Percentiles rank a stretch among this genome's conserved stretches.
These are phyloP conservation scores for Oleoguttula mirabilis DNA, from an alignment of 495 filamentous ascomycete species.

Conservation along the genomic window DNA sequence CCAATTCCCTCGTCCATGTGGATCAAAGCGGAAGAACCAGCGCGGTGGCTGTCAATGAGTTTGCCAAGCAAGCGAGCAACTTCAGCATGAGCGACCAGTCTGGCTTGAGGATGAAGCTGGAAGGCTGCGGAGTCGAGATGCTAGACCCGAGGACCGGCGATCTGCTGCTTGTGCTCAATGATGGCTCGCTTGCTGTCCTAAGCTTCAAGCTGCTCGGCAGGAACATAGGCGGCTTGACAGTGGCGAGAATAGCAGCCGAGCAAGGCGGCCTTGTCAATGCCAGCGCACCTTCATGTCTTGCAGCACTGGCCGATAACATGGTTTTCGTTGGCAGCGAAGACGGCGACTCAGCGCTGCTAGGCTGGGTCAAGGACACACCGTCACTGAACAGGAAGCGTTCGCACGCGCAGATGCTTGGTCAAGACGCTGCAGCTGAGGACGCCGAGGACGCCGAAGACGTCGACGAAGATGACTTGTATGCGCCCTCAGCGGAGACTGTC, in stretches of 20 bases:
- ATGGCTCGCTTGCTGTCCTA: conserved; percentile 62
- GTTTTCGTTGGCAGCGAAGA: conserved; percentile 80
- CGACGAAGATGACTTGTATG: conserved; percentile 57
- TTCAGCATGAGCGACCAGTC: conserved; percentile 80
- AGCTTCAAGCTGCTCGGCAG: conserved; percentile 84
- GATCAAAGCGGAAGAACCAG: conserved; percentile 91
- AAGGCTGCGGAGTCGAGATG: conserved; percentile 67
- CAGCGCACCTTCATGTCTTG: conserved; percentile 54
- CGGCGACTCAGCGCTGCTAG: conserved; percentile 68
- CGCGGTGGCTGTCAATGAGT: conserved; percentile 87
- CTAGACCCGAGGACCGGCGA: conserved; percentile 65
- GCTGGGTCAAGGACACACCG: conserved; percentile 54
- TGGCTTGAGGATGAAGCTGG: conserved; percentile 63
- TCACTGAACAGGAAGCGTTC: conserved; percentile 35
- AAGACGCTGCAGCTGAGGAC: conserved; percentile 39
- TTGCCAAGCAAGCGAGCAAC: conserved; percentile 63
- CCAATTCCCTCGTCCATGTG: conserved; percentile 86
- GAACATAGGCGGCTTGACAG: conserved; percentile 70
- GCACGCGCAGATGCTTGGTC: conserved; percentile 30
- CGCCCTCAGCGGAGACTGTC: conserved; percentile 33
- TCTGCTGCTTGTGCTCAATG: conserved; percentile 67
- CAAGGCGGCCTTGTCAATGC: conserved; percentile 49
- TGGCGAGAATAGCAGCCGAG: conserved; percentile 49
- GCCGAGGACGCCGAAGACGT: conserved; percentile 36
- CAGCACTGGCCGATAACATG: conserved; percentile 52